Conservation (phyloP, 2,329 filamentous ascomycete species). For the Alternaria viburni region DNA sequence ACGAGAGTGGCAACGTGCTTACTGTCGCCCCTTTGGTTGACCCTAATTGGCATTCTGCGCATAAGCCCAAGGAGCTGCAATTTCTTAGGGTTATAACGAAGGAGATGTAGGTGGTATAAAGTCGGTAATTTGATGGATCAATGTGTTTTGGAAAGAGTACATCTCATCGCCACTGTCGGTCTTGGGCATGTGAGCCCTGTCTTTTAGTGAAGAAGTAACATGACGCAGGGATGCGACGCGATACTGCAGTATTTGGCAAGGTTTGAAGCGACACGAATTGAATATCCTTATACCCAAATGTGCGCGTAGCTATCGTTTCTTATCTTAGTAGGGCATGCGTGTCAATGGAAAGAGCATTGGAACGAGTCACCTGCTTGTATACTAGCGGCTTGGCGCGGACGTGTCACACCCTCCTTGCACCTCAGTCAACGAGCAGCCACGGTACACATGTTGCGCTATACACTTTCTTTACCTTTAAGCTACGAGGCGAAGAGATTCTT, state of each 20-base stretch:
- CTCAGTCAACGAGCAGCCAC: slow-evolving; percentile 3
- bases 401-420: slow-evolving; percentile 11
- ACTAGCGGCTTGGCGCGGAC: slow-evolving; percentile 17
- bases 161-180: background rate
- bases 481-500: background rate
- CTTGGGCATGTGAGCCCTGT: background rate
- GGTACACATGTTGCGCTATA: background rate
- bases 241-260: background rate
- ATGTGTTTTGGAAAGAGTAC: background rate
- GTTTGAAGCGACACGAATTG: background rate
- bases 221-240: background rate
- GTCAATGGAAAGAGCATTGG: slow-evolving; percentile 2
- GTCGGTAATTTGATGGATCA: background rate
- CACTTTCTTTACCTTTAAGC: background rate
- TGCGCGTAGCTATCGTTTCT: background rate
- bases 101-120: slow-evolving; percentile 16
- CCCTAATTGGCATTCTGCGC: slow-evolving; percentile 48
- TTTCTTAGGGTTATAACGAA: slow-evolving; percentile 50
- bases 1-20: slow-evolving; percentile 48
- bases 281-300: background rate
- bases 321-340: background rate
- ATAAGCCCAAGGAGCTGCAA: slow-evolving; percentile 48
- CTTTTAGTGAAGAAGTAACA: background rate
- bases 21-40: slow-evolving; percentile 42
- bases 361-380: background rate